These are phyloP conservation scores for Colletotrichum lindemuthianum DNA, from an alignment of 2,329 filamentous ascomycete species.

Conservation along the genomic window DNA sequence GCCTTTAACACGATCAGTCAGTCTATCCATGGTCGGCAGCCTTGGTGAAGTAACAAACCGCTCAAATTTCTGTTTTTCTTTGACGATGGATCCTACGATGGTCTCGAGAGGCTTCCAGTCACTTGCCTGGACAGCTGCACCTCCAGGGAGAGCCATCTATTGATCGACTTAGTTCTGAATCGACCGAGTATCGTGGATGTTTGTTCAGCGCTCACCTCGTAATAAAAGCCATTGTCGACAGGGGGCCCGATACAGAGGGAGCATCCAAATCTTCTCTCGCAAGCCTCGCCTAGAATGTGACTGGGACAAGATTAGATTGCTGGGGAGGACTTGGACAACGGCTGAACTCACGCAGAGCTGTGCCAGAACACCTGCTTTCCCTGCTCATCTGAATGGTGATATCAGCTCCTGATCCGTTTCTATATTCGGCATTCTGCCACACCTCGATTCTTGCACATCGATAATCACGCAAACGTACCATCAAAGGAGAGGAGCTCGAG, in stretches of 20 bases:
- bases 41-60: slow-evolving; percentile 50
- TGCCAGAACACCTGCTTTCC: slow-evolving; percentile 99
- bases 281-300: slow-evolving; percentile 94
- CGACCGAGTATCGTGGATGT: slow-evolving; percentile 57
- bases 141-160: slow-evolving; percentile 64
- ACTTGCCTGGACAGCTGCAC: slow-evolving; percentile 73
- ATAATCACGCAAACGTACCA: not conserved
- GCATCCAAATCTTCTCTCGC: slow-evolving; percentile 90
- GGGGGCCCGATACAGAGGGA: slow-evolving; percentile 94
- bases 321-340: not conserved
- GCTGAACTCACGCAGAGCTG: slow-evolving; percentile 65
- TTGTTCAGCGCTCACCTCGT: slow-evolving; percentile 61
- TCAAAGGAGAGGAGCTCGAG: slow-evolving; percentile 89
- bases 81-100: slow-evolving; percentile 84
- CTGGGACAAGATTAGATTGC: not conserved
- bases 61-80: slow-evolving; percentile 97
- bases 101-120: slow-evolving; percentile 90
- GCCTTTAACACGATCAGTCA: slow-evolving; percentile 36
- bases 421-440: too few relatives aligned
- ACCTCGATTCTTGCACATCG: too few relatives aligned
- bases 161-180: not conserved
- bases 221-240: slow-evolving; percentile 93
- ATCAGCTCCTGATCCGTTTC: slow-evolving; percentile 4
- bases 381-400: slow-evolving; percentile 60
- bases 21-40: not conserved